Evolutionary conservation across 2,329 filamentous ascomycete genomes (phyloP), one percentile per base, ranked within the genome.

Genomic region (Trichoderma afroharzianum): DNA sequence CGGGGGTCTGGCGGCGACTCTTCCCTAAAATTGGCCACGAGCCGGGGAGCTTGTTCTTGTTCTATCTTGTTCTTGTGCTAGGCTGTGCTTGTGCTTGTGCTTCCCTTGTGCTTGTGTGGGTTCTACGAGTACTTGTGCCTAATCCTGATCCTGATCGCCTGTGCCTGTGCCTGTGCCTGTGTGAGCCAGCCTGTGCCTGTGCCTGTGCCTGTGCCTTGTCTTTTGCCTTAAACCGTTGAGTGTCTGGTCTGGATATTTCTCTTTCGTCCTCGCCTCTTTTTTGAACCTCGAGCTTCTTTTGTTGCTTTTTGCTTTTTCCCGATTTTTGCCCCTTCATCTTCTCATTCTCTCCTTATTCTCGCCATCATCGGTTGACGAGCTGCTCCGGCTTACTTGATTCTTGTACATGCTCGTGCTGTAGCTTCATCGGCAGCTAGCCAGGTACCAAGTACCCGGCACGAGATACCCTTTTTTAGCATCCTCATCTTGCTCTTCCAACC

Each of bases 381-480:
- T 30, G 15, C n/a, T n/a, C 28, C 28, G 39, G 39, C 39, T 43
- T 43, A 43, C 39, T 43, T 43, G 39, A n/a, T 43, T 43, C 7
- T 43, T 43, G 39, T 58, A 32, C 30, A n/a, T 7, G 43, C n/a
- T 24, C 18, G 39, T 58, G 21, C 63, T 18, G 33, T 43, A 53
- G 62, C 43, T 53, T 53, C 62, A 53, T 26, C 26, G 32, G 63
- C 63, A 43, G 50, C 24, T 28, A 28, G 61, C 15, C 33, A 59
- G 43, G 53, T 61, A 69, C 55, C 58, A 50, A 30, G 28, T 59
- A 39, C 36, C 66, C 36, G 30, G 66, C 66, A 62, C 66, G 55
- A 59, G 66, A 61, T 53, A 69, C 57, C 63, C 63, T 21, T 50
- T 62, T 62, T 69, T 47, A 59, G 66, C 66, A 26, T 61, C 66